Evolutionary conservation across 129 eudicot genomes (phyloP), one percentile per base, ranked within the genome.

Genomic region (Pittosporum tobira): DNA sequence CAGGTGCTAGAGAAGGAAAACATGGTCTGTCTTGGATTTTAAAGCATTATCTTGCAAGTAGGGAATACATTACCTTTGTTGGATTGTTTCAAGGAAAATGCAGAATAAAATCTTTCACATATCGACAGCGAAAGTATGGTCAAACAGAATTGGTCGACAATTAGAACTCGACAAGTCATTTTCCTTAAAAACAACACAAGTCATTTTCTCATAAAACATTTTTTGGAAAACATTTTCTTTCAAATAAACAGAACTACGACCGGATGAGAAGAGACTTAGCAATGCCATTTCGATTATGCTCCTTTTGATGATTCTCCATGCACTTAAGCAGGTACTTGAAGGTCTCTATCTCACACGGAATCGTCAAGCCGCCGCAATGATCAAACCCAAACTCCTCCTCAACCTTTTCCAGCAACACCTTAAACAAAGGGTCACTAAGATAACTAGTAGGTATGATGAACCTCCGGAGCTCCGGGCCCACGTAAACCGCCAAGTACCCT

Each of bases 281-380:
- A 26, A 24, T 64, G 21, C 43, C 50, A 21, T 68, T 5, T 7
- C 20, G 59, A 44, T 19, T 62, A 20, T 70, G 76, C 20, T 69
- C 79, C 61, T 76, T 84, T 53, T 67, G 77, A 78, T 82, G 91
- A 67, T 66, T 75, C 57, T 88, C 96, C 84, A 88, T 80, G 68
- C 89, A 81, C 55, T 84, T 65, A 8, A 88, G 82, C 20, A 88
- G 84, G 59, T 80, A 88, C 72, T 88, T 88, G 59, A 84, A 88
- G 16, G 96, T 88, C 84, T 88, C 96, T 1, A 67, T 88, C 78
- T 88, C 96, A 28, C 96, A 88, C 2, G 96, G 96, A 20, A 88
- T 80, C 0, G 96, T 88, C 21, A 88, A 78, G 0, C 78, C 96
- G 15, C 96, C 96, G 25, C 77, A 68, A 18, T 83, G 96, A 66